Percentiles rank a stretch among this genome's conserved stretches.
Evolutionary conservation across 768 basidiomycete genomes (phyloP).

Genomic region (Mycena kentingensis): DNA sequence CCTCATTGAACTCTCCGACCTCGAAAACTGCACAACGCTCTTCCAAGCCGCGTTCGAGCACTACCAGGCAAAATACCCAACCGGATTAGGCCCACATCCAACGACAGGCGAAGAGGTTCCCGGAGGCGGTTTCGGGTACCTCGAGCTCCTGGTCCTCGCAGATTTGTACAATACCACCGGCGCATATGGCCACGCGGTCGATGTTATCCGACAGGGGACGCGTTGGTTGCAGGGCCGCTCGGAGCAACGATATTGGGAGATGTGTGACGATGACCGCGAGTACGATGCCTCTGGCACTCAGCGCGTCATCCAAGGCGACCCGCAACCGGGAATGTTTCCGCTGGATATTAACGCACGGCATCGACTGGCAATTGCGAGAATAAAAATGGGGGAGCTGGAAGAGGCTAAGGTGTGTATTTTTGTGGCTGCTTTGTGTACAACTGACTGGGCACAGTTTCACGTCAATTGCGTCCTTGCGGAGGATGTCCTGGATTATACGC

Average conservation of each 20-base stretch:
- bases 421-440: neutral
- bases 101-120: conserved; percentile 30
- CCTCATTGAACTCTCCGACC: conserved; percentile 73
- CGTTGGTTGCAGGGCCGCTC: conserved; percentile 88
- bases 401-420: conserved; percentile 72
- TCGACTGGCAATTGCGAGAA: conserved; percentile 78
- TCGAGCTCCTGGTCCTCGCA: conserved; percentile 81
- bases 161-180: conserved; percentile 79
- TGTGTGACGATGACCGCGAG: conserved; percentile 86
- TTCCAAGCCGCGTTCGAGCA: conserved; percentile 77
- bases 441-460: conserved; percentile 60
- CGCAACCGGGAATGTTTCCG: conserved; percentile 59
- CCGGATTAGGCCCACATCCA: conserved; percentile 40
- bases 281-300: conserved; percentile 57
- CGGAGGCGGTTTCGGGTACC: conserved; percentile 59
- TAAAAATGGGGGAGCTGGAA: conserved; percentile 75
- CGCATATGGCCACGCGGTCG: conserved; percentile 66
- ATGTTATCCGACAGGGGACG: conserved; percentile 72
- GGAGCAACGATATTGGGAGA: conserved; percentile 78
- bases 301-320: conserved; percentile 39
- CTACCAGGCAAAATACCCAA: conserved; percentile 55
- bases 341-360: conserved; percentile 83
- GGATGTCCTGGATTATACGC: conserved; percentile 75
- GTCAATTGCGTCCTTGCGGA: conserved; percentile 68
- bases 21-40: conserved; percentile 63